Base-by-base conservation (phyloP, 2,329 filamentous ascomycete genomes). In the Neoarthrinium moseri region DNA sequence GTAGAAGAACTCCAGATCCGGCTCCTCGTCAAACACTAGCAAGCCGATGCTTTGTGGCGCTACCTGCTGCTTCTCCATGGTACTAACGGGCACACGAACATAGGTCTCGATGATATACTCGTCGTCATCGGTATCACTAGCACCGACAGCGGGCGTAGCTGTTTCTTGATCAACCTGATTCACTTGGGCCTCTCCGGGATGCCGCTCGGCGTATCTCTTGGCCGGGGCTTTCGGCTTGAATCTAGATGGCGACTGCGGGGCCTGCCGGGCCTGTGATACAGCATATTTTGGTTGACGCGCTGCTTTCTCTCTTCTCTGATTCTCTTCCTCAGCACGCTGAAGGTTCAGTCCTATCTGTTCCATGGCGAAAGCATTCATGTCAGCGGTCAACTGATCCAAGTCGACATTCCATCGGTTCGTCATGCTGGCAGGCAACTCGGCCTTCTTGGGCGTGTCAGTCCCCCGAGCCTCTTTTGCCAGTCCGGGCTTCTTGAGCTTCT, bases 71-170 rank as follows among this genome's bases (percentile, higher is more conserved):
- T 71, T 60, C 13, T 69, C 68, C 47, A 83, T 66, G 21, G 68
- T 69, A 47, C 73, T 71, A 3, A 71, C 76, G 2, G 81, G 78
- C 15, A 85, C 72, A 27, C 82, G 80, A 43, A 84, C 71, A 55
- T 86, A 86, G 32, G 81, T 83, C 49, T 85, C 82, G 34, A 83
- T 76, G 22, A 86, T 70, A 66, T 83, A 86, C 43, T 84, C 80
- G 4, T 73, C 72, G 15, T 79, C 78, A 47, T 77, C 75, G 15
- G 68, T 70, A 21, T 69, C 67, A 45, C 64, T 71, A 13, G 59
- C 60, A 27, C 68, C 69, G 12, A 52, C 55, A 27, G 66, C 63
- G 17, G 52, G 46, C 46, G 62, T 59, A n/a, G 48, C 47, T 52
- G 53, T 60, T 13, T 63, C 55, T 17, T 52, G 50, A 18, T 65